Conservation (phyloP, 208 protist genomes). For the Crithidia thermophila region DNA sequence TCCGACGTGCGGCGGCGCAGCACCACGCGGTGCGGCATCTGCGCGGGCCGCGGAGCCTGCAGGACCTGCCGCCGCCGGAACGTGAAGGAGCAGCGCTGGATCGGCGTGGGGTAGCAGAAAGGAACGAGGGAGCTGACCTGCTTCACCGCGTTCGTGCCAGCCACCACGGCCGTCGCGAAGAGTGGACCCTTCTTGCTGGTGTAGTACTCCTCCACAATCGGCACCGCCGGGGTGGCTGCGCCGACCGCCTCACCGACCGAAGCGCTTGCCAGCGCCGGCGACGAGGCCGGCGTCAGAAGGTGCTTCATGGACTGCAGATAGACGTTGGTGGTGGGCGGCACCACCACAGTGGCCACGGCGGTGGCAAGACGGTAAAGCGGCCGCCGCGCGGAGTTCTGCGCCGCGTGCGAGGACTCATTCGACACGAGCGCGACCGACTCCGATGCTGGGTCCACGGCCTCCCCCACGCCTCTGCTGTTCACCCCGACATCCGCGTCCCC, state of each 20-base stretch:
- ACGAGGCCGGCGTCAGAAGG: slow-evolving; percentile 46
- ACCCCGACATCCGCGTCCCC: neutral
- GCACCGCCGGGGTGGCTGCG: slow-evolving; percentile 23
- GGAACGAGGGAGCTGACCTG: slow-evolving; percentile 92
- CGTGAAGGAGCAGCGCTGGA: slow-evolving; percentile 90
- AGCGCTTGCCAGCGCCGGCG: neutral
- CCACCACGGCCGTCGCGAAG: slow-evolving; percentile 88
- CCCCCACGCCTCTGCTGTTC: neutral
- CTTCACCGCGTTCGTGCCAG: slow-evolving; percentile 95
- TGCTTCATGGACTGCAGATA: slow-evolving; percentile 79
- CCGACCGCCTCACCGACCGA: slow-evolving; percentile 1
- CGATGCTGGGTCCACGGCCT: neutral
- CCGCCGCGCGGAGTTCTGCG: slow-evolving; percentile 20
- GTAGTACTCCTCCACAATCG: slow-evolving; percentile 89
- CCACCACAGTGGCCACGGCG: slow-evolving; percentile 80
- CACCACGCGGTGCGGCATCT: slow-evolving; percentile 82
- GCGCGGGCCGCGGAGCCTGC: slow-evolving; percentile 38
- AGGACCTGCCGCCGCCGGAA: slow-evolving; percentile 72
- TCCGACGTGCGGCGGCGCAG: slow-evolving; percentile 57
- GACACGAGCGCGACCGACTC: neutral
- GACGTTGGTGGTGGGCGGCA: slow-evolving; percentile 65
- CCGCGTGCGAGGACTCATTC: neutral
- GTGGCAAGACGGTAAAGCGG: slow-evolving; percentile 73
- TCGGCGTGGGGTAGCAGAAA: slow-evolving; percentile 94
- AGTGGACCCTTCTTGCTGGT: slow-evolving; percentile 81